Conservation (phyloP, 129 eudicot species). For the Heracleum sosnowskyi region DNA sequence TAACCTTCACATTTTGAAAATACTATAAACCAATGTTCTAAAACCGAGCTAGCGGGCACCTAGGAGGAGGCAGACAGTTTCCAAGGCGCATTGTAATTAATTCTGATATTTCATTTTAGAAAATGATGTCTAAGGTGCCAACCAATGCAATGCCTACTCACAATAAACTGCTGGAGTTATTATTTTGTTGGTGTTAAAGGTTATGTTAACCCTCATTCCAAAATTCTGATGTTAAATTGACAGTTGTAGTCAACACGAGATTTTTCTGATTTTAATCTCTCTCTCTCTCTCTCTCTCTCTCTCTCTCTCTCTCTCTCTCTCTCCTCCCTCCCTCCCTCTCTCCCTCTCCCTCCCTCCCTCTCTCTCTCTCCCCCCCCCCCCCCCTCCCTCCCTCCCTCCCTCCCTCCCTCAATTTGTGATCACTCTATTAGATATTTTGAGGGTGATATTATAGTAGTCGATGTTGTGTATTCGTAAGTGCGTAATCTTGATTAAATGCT, state of each 20-base stretch:
- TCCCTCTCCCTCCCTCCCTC: too few relatives aligned
- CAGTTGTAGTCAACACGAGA: neutral
- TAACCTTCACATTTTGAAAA: neutral
- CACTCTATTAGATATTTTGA: neutral
- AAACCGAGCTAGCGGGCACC: neutral
- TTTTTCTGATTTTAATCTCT: too few relatives aligned
- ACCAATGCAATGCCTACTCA: neutral
- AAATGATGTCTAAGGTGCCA: neutral
- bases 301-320: too few relatives aligned
- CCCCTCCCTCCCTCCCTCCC: neutral
- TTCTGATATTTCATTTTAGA: neutral
- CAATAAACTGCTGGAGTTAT: neutral
- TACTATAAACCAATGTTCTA: neutral
- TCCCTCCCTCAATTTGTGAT: neutral
- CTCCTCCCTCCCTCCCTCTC: too few relatives aligned
- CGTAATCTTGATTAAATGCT: neutral
- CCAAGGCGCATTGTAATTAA: neutral
- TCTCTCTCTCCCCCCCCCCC: too few relatives aligned
- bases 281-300: too few relatives aligned
- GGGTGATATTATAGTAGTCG: neutral
- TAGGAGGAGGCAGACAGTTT: neutral
- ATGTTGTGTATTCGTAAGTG: neutral
- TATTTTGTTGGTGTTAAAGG: neutral
- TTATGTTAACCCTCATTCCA: neutral
- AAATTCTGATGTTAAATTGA: neutral